Evolutionary conservation across 2,329 filamentous ascomycete genomes (phyloP), one percentile per base, ranked within the genome.

Genomic region (Cladosporium sp.): DNA sequence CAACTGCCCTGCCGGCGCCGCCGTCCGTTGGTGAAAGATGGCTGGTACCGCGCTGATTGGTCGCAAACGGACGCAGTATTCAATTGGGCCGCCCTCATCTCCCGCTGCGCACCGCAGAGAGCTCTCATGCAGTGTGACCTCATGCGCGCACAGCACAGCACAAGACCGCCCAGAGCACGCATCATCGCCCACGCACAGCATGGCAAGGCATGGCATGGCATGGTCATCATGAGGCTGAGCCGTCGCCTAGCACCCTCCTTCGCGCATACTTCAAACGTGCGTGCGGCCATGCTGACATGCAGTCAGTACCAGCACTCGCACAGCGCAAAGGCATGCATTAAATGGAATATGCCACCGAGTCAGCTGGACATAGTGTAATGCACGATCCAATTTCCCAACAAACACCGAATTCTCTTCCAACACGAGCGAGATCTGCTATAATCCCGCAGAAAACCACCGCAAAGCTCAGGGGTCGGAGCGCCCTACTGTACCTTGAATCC

Each of bases 381-480:
- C 45, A 48, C 45, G 28, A 17, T 17, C 45, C 45, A 48, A 48
- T 32, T 25, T 48, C 45, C 45, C 45, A 48, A 48, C 45, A 48
- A 47, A 48, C 45, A 39, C 12, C 28, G 34, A 48, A 48, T 34
- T 48, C 45, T 48, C 45, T 48, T 48, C 25, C 45, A 20, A 48
- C 45, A 35, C 42, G 28, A 32, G 28, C 42, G 28, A 32, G 28
- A 32, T 4, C 28, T 32, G 28, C 28, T 32, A 32, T n/a, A n/a
- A n/a, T 32, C 12, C 28, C 28, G 12, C 28, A 32, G 12, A 45
- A 45, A n/a, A n/a, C n/a, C n/a, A 45, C 42, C 24, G 42, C 42
- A 45, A 44, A 44, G 25, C 22, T 45, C 42, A 45, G 42, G 42
- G 42, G 42, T 28, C 25, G 22, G 42, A 28, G 42, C 42, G 42